Conservation (phyloP, 2,329 filamentous ascomycete genomes). For the Xenoacremonium recifei region DNA sequence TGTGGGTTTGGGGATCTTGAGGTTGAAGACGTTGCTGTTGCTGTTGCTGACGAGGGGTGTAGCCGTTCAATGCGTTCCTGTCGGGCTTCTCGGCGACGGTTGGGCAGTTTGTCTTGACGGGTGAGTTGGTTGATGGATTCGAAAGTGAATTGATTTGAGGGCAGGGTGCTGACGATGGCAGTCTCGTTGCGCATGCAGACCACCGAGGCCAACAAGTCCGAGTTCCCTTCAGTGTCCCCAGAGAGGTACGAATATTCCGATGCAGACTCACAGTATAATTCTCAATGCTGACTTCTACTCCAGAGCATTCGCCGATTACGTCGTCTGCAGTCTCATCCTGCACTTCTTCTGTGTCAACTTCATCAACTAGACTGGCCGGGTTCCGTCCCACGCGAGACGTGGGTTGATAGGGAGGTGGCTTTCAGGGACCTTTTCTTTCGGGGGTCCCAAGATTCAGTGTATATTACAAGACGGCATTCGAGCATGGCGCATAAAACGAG, state of each 20-base stretch:
- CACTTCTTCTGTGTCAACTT: conserved; percentile 99
- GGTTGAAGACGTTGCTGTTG: too few species aligned
- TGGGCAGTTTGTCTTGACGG: conserved; percentile 95
- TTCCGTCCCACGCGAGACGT: neutral
- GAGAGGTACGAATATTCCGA: conserved; percentile 60
- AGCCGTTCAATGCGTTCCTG: conserved; percentile 99
- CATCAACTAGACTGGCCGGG: conserved; percentile 74
- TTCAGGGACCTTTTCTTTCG: too few species aligned
- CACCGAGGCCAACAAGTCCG: conserved; percentile 73
- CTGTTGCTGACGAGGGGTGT: conserved; percentile 15
- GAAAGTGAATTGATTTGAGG: too few species aligned
- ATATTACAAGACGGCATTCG: conserved; percentile 19
- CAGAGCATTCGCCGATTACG: conserved; percentile 93
- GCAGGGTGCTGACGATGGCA: conserved; percentile 28
- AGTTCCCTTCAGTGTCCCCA: conserved; percentile 74
- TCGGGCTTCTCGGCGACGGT: conserved; percentile 93
- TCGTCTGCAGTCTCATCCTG: conserved; percentile 90
- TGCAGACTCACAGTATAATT: neutral
- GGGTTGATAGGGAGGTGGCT: too few species aligned
- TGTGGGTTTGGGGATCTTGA: conserved; percentile 66
- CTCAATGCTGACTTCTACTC: conserved; percentile 15
- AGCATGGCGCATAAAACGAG: too few species aligned
- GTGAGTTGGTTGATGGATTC: conserved; percentile 44
- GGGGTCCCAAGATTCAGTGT: conserved; percentile 16
- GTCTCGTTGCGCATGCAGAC: conserved; percentile 87